Percentiles rank a stretch among this genome's conserved stretches.
Evolutionary conservation across 371 early-diverging fungal genomes (phyloP).

Genomic region (Actinomucor elegans): DNA sequence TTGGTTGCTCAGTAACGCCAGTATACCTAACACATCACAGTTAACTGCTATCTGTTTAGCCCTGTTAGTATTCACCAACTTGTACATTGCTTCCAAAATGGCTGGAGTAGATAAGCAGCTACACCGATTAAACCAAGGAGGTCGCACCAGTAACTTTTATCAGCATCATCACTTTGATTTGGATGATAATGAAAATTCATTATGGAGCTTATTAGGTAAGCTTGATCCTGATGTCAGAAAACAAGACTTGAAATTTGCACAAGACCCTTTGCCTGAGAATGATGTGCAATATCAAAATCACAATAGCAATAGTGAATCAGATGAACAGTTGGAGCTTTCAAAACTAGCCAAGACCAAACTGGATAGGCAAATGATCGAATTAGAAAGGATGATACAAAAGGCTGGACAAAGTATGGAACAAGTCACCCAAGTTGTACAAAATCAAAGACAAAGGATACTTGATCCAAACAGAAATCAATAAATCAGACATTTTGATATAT

Average conservation of each 20-base stretch:
- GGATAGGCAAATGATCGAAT: slow-evolving; percentile 34
- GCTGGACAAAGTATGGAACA: slow-evolving; percentile 39
- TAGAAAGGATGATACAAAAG: slow-evolving; percentile 41
- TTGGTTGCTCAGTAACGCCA: background rate
- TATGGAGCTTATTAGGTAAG: slow-evolving; percentile 32
- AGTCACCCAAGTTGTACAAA: slow-evolving; percentile 30
- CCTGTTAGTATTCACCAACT: slow-evolving; percentile 34
- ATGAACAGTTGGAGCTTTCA: slow-evolving; percentile 15
- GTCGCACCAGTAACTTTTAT: background rate
- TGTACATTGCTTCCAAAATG: slow-evolving; percentile 43
- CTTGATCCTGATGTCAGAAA: slow-evolving; percentile 28
- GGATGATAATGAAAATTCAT: slow-evolving; percentile 13
- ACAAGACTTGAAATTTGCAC: slow-evolving; percentile 1
- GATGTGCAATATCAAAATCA: background rate
- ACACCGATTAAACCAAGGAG: background rate
- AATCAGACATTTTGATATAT: no score
- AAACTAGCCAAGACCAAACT: slow-evolving; percentile 24
- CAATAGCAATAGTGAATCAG: background rate
- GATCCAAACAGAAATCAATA: no score
- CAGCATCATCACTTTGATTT: slow-evolving; percentile 3
- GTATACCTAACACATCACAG: slow-evolving; percentile 24
- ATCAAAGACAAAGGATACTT: slow-evolving; percentile 20
- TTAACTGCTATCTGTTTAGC: slow-evolving; percentile 34
- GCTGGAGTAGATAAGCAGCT: slow-evolving; percentile 36
- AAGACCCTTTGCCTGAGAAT: background rate